These are phyloP conservation scores for Brasilioporus rufonigricans DNA, from an alignment of 768 basidiomycete species.

Conservation along the genomic window DNA sequence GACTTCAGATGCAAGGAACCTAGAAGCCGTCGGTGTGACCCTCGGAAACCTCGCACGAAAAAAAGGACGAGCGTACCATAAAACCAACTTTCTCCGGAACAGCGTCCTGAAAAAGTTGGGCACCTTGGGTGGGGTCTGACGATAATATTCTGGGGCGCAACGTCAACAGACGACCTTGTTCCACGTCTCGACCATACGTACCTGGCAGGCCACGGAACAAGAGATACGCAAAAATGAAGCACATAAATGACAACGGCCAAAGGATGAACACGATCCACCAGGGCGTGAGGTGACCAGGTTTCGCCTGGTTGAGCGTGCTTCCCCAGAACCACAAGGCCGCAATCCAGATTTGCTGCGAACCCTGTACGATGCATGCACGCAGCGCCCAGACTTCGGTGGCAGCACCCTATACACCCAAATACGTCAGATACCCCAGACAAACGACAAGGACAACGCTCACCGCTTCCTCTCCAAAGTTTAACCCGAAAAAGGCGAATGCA, in stretches of 20 bases:
- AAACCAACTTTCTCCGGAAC: constrained; percentile 85
- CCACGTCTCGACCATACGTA: constrained; percentile 28
- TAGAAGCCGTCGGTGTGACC: constrained; percentile 9
- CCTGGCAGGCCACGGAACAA: constrained; percentile 88
- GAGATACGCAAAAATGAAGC: constrained; percentile 75
- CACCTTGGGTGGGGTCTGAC: constrained; percentile 91
- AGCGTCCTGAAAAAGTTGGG: constrained; percentile 89
- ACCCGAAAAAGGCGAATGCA: constrained; percentile 89
- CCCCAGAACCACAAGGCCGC: constrained; percentile 98
- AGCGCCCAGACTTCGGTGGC: constrained; percentile 94
- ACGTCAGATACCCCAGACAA: constrained; percentile 4
- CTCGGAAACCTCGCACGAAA: neutral
- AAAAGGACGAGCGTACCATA: constrained; percentile 51
- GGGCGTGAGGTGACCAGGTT: constrained; percentile 57
- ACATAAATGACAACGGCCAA: constrained; percentile 80
- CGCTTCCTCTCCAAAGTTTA: constrained; percentile 97
- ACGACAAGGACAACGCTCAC: constrained; percentile 39
- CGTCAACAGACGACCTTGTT: neutral
- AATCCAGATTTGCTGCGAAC: constrained; percentile 94
- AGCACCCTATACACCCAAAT: constrained; percentile 56
- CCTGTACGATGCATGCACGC: constrained; percentile 90
- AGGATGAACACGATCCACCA: constrained; percentile 82
- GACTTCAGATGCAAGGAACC: constrained; percentile 87
- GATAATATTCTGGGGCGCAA: constrained; percentile 66
- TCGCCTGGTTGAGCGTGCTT: constrained; percentile 61